Evolutionary conservation across 2,329 filamentous ascomycete genomes (phyloP), one percentile per base, ranked within the genome.

Genomic region (Ophiostoma triangulosporum): DNA sequence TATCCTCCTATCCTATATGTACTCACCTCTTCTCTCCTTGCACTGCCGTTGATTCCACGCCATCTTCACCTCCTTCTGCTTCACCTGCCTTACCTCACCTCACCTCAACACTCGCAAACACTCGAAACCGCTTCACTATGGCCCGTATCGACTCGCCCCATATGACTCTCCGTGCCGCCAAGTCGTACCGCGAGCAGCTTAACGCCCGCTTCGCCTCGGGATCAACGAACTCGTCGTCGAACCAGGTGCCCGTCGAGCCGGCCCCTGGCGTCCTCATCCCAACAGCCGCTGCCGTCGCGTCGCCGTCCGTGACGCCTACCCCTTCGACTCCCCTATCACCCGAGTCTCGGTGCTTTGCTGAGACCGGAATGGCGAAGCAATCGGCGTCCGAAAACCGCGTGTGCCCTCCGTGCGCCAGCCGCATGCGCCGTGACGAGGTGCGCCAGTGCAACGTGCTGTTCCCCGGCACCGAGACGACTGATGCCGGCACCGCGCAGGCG

Each of bases 281-380:
- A 26, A 36, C 33, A 0, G 17, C 53, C 15, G 26, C 40, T 3
- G 9, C 53, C 7, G 17, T 48, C 2, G 27, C 36, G 8, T 48
- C 4, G 27, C 26, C 3, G 26, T 31, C 15, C 5, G 52, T 20
- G 8, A 12, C 36, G 8, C 11, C 36, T 6, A 3, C 50, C 45
- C 8, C 38, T 6, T 50, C 51, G 11, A n/a, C 50, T 7, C 2
- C 17, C 36, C 22, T 27, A 9, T 56, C 58, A 6, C 14, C 29
- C 43, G 56, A 57, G 53, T 57, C 58, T 11, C 55, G 48, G 32
- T 55, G 56, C 73, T 80, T 81, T 67, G 60, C 78, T 9, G 58
- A 70, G 22, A 64, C 67, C 55, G 67, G 70, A 57, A 70, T 72
- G 66, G 64, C 69, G 36, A 62, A 63, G 11, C 67, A 69, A 14